Percentiles rank a stretch among this genome's conserved stretches.
Evolutionary conservation across 2,329 filamentous ascomycete genomes (phyloP).

Genomic region (Chrysoporthe puriensis): DNA sequence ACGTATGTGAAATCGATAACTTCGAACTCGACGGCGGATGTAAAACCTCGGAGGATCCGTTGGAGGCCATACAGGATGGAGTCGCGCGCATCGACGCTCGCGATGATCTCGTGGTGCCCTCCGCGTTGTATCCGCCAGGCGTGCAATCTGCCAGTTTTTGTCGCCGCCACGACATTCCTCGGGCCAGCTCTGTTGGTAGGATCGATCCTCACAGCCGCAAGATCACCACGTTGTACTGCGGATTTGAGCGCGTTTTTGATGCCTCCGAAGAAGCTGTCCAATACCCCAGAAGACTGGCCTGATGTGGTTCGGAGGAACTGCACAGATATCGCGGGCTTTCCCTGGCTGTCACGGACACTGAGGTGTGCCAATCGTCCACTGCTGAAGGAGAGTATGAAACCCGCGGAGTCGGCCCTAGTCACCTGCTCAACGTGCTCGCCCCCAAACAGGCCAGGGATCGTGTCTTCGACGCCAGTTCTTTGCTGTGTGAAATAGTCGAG

Average conservation of each 20-base stretch:
- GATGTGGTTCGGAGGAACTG: conserved; percentile 72
- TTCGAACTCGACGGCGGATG: conserved; percentile 65
- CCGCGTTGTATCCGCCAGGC: conserved; percentile 89
- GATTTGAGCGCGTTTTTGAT: conserved; percentile 76
- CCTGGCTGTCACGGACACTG: conserved; percentile 83
- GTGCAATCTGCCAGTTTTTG: conserved; percentile 76
- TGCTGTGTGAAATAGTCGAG: conserved; percentile 83
- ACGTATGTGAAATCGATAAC: conserved; percentile 80
- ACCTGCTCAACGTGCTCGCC: conserved; percentile 79
- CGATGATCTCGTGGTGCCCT: conserved; percentile 76
- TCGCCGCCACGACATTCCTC: conserved; percentile 80
- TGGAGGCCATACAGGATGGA: conserved; percentile 66
- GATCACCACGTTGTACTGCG: conserved; percentile 71
- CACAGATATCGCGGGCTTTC: conserved; percentile 77
- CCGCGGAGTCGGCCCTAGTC: conserved; percentile 80
- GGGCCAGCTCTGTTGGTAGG: conserved; percentile 75
- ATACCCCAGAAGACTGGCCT: conserved; percentile 52
- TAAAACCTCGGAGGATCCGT: conserved; percentile 52
- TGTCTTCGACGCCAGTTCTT: conserved; percentile 76
- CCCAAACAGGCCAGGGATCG: conserved; percentile 73
- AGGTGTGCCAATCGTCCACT: conserved; percentile 86
- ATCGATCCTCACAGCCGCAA: conserved; percentile 79
- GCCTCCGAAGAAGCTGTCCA: conserved; percentile 73
- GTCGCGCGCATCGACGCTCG: conserved; percentile 71
- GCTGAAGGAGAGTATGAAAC: conserved; percentile 83